Percentiles rank a stretch among this genome's conserved stretches.
Evolutionary conservation across 2,329 filamentous ascomycete species (phyloP).

Genomic region (Aspergillus sp.): DNA sequence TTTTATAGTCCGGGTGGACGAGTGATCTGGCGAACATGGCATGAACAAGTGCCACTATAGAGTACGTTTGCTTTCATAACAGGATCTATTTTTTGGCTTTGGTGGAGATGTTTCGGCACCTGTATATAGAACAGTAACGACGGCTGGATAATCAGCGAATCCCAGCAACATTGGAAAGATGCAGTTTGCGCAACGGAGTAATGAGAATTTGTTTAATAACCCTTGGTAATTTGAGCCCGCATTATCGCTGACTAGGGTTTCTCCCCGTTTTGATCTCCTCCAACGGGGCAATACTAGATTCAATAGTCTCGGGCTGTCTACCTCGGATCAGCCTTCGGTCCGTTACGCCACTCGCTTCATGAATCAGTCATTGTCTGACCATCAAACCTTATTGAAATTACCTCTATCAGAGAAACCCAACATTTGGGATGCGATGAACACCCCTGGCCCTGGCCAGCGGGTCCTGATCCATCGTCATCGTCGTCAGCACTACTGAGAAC

Average conservation of each 20-base stretch:
- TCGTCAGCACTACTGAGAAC: neutral
- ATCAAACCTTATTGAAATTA: neutral
- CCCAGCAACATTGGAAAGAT: neutral
- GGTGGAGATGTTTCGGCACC: conserved; percentile 2
- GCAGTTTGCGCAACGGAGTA: neutral
- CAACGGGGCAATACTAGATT: neutral
- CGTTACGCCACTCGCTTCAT: neutral
- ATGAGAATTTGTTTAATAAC: neutral
- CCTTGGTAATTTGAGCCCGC: neutral
- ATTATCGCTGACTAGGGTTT: neutral
- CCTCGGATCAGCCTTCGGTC: neutral
- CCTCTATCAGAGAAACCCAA: neutral
- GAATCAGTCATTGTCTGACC: neutral
- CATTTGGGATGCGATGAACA: neutral
- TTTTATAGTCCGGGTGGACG: conserved; percentile 1
- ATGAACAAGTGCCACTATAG: conserved; percentile 9
- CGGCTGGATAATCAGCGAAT: neutral
- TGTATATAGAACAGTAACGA: conserved; percentile 13
- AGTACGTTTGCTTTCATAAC: conserved; percentile 9
- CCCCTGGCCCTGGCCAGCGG: neutral
- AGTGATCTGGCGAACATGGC: conserved; percentile 2
- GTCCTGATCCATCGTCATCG: neutral
- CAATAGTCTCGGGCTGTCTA: neutral
- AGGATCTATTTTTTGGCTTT: conserved; percentile 4
- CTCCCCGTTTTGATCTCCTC: neutral